phyloP scores from a whole-genome alignment of 2,329 filamentous ascomycete species.

The Ascochyta viciae-villosae region DNA sequence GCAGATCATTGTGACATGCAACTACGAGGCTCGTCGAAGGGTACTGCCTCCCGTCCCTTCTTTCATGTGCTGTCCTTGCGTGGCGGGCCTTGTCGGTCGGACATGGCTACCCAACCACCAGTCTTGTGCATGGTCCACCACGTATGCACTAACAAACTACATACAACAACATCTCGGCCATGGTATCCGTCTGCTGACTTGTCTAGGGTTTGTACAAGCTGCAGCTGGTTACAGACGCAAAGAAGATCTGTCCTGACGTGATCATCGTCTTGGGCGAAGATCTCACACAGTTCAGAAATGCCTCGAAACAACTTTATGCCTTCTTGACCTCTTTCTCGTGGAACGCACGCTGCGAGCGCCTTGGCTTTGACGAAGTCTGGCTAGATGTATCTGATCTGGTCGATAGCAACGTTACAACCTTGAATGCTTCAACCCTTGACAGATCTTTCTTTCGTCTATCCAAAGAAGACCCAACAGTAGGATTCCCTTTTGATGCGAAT shows the following conservation, averaged over 20 bases:
- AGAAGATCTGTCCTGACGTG: slow-evolving; percentile 79
- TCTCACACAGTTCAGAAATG: slow-evolving; percentile 76
- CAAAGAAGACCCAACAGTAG: slow-evolving; percentile 74
- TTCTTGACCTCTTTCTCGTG: slow-evolving; percentile 78
- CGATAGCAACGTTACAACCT: slow-evolving; percentile 75
- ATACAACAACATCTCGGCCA: background rate
- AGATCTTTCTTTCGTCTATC: slow-evolving; percentile 83
- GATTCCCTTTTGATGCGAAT: slow-evolving; percentile 80
- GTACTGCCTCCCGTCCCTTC: slow-evolving; percentile 39
- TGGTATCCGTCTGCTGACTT: slow-evolving; percentile 32
- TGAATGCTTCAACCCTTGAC: slow-evolving; percentile 70
- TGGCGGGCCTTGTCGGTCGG: background rate
- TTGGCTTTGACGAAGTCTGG: slow-evolving; percentile 92
- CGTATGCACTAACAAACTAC: background rate
- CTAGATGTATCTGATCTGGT: slow-evolving; percentile 87
- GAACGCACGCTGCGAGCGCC: slow-evolving; percentile 77
- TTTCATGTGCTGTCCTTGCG: slow-evolving; percentile 3
- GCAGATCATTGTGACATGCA: slow-evolving; percentile 73
- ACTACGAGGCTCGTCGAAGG: slow-evolving; percentile 83
- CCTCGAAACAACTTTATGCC: slow-evolving; percentile 79
- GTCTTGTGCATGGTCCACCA: slow-evolving; percentile 1
- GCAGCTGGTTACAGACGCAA: slow-evolving; percentile 83
- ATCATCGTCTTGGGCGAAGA: slow-evolving; percentile 84
- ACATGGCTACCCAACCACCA: slow-evolving; percentile 2
- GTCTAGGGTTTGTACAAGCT: slow-evolving; percentile 72